phyloP scores from a whole-genome alignment of 2,329 filamentous ascomycete species.

The Stromatinia cepivora region DNA sequence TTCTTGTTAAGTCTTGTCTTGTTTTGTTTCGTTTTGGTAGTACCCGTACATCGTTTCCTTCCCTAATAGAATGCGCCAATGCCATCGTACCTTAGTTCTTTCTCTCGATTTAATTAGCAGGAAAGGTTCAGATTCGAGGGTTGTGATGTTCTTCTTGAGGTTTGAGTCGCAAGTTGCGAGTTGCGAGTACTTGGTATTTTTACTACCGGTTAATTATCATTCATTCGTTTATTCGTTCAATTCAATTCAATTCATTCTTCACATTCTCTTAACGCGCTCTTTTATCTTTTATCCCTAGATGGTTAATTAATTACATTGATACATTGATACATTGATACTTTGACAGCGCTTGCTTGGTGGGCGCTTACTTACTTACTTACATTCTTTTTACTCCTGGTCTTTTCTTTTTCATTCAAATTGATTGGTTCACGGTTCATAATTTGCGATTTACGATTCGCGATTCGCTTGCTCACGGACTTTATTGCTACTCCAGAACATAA shows the following conservation, averaged over 20 bases:
- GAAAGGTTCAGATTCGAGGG: too few species aligned
- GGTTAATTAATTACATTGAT: too few species aligned
- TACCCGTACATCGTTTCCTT: neutral
- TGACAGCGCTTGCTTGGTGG: neutral
- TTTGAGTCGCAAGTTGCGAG: too few species aligned
- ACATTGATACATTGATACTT: too few species aligned
- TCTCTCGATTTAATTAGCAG: too few species aligned
- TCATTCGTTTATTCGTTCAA: neutral
- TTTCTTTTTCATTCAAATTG: neutral
- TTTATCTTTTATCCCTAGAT: too few species aligned
- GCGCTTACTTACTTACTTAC: neutral
- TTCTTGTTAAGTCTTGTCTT: neutral
- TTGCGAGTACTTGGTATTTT: too few species aligned
- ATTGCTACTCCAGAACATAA: neutral
- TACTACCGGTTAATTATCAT: neutral
- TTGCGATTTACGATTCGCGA: neutral
- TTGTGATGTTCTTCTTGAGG: too few species aligned
- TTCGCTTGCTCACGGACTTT: neutral
- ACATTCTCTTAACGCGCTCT: neutral
- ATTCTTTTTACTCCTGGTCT: neutral
- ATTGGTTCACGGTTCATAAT: neutral
- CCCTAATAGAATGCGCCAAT: neutral
- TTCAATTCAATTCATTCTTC: neutral
- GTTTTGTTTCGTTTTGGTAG: neutral
- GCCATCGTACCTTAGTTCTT: too few species aligned